phyloP scores from a whole-genome alignment of 441 rosid genomes.

The Capsella rubella region DNA sequence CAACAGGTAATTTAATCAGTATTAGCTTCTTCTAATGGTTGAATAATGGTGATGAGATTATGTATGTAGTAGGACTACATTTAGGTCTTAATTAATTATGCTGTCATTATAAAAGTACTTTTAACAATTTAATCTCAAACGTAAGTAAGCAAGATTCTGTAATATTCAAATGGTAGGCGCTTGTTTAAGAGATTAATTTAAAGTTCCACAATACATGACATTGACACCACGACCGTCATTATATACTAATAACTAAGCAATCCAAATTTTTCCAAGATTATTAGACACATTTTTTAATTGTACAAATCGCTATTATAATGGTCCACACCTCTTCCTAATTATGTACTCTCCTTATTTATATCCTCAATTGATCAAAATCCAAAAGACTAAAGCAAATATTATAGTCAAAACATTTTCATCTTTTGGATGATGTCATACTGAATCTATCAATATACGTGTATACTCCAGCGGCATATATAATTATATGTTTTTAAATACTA shows the following conservation, averaged over 20 bases:
- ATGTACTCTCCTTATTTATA: not conserved
- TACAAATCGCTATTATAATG: not conserved
- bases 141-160: slow-evolving; percentile 5
- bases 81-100: not conserved
- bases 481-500: not conserved
- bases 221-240: slow-evolving; percentile 4
- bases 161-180: slow-evolving; percentile 10
- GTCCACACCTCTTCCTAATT: slow-evolving; percentile 8
- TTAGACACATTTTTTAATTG: not conserved
- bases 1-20: slow-evolving; percentile 12
- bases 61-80: not conserved
- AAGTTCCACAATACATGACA: slow-evolving; percentile 7
- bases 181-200: slow-evolving; percentile 5
- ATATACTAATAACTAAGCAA: slow-evolving; percentile 6
- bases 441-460: no score
- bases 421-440: slow-evolving; percentile 9
- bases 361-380: not conserved
- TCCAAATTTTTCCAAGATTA: not conserved
- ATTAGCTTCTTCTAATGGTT: slow-evolving; percentile 24
- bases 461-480: not conserved
- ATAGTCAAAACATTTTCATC: not conserved
- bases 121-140: not conserved
- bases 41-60: slow-evolving; percentile 14
- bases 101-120: not conserved
- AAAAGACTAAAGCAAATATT: not conserved